These are phyloP conservation scores for Dictyostelium capitatum DNA, from an alignment of 78 protist species.

Conservation along the genomic window DNA sequence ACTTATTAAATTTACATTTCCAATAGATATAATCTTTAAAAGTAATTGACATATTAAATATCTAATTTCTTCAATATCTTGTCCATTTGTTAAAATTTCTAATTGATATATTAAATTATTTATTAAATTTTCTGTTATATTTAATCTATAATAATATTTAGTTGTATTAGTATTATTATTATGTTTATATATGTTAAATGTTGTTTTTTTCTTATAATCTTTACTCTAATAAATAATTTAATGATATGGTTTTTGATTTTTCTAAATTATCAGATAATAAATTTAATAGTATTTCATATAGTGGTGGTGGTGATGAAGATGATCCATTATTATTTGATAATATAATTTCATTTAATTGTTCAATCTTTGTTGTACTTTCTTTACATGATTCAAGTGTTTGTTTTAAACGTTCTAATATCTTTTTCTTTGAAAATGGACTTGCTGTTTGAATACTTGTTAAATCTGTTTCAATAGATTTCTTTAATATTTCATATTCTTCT, in stretches of 20 bases:
- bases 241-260: constrained; percentile 31
- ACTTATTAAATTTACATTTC: not conserved
- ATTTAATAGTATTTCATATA: not conserved
- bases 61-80: constrained; percentile 57
- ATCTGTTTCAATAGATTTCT: not conserved
- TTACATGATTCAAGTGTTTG: not conserved
- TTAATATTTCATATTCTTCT: not conserved
- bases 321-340: not conserved
- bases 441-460: not conserved
- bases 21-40: not conserved
- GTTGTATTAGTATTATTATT: not conserved
- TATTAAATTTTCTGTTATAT: not conserved
- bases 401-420: constrained; percentile 7
- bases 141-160: not conserved
- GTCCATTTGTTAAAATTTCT: not conserved
- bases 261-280: constrained; percentile 26
- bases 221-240: constrained; percentile 17
- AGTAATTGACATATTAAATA: constrained; percentile 7
- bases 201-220: not conserved
- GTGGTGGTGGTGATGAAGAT: not conserved
- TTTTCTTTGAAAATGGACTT: not conserved
- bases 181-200: not conserved
- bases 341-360: not conserved
- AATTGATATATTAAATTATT: constrained; percentile 24
- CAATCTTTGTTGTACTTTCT: not conserved